phyloP scores from a whole-genome alignment of 108 stramenopile species.

The Fistulifera solaris region DNA sequence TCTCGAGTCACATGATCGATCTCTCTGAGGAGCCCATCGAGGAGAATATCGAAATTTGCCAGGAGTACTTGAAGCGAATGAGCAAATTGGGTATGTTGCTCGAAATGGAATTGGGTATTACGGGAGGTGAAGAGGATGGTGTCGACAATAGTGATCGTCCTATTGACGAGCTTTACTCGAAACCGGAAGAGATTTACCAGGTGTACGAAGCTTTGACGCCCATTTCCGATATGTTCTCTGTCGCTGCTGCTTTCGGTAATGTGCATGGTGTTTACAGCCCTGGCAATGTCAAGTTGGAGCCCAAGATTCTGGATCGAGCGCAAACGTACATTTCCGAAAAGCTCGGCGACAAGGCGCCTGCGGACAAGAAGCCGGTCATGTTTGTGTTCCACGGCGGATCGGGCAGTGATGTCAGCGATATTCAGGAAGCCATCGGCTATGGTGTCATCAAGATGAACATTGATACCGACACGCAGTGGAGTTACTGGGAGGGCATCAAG shows the following conservation, averaged over 20 bases:
- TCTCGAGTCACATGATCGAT: constrained; percentile 96
- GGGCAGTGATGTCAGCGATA: constrained; percentile 87
- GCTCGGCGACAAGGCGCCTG: constrained; percentile 54
- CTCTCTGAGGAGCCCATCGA: constrained; percentile 93
- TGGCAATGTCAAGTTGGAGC: constrained; percentile 91
- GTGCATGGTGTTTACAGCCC: constrained; percentile 95
- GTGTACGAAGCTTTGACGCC: constrained; percentile 89
- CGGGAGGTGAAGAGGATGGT: constrained; percentile 96
- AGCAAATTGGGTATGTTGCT: constrained; percentile 84
- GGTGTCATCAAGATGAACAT: constrained; percentile 99
- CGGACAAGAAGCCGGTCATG: constrained; percentile 84
- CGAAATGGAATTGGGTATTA: constrained; percentile 96
- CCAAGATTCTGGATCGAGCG: constrained; percentile 85
- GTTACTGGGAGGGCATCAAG: constrained; percentile 88
- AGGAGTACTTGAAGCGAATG: constrained; percentile 84
- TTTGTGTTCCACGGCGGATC: constrained; percentile 98
- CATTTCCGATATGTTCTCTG: constrained; percentile 92
- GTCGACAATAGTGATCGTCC: constrained; percentile 92
- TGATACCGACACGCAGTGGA: constrained; percentile 98
- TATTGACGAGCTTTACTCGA: constrained; percentile 88
- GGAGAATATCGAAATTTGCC: constrained; percentile 96
- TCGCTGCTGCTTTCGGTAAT: constrained; percentile 90
- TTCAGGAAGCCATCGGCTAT: constrained; percentile 80
- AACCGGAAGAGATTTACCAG: constrained; percentile 90
- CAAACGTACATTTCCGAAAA: constrained; percentile 89